Conservation (phyloP, 306 rosid species). For the Rubus idaeus region DNA sequence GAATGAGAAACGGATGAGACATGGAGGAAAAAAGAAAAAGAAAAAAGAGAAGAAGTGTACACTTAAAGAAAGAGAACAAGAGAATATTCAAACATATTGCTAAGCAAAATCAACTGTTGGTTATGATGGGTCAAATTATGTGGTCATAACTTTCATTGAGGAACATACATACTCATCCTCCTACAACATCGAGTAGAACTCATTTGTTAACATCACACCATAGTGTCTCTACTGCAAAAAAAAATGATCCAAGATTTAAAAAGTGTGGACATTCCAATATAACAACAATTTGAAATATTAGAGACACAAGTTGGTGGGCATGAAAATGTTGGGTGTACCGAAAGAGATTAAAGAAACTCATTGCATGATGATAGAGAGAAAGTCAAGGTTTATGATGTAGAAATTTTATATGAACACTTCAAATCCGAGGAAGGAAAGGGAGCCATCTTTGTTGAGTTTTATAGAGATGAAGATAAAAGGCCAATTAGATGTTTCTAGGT, state of each 20-base stretch:
- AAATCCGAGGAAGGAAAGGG: not conserved
- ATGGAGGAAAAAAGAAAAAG: not conserved
- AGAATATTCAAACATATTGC: not conserved
- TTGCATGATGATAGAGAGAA: not conserved
- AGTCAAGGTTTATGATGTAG: not conserved
- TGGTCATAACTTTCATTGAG: not conserved
- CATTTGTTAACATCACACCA: not conserved
- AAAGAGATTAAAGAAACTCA: not conserved
- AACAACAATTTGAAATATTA: no score
- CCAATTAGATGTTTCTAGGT: not conserved
- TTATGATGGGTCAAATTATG: not conserved
- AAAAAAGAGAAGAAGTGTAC: not conserved
- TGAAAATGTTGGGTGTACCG: not conserved
- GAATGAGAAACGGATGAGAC: not conserved
- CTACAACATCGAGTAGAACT: not conserved
- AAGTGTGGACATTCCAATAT: not conserved
- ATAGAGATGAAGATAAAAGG: not conserved
- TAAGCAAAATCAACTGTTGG: not conserved
- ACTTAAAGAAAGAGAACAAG: not conserved
- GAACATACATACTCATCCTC: not conserved
- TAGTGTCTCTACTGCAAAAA: not conserved
- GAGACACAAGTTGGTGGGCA: not conserved
- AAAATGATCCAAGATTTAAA: not conserved
- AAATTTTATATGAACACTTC: not conserved
- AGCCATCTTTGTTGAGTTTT: no score